Evolutionary conservation across 352 stramenopile species (phyloP).

Genomic region (Globisporangium rhizosaccharum): DNA sequence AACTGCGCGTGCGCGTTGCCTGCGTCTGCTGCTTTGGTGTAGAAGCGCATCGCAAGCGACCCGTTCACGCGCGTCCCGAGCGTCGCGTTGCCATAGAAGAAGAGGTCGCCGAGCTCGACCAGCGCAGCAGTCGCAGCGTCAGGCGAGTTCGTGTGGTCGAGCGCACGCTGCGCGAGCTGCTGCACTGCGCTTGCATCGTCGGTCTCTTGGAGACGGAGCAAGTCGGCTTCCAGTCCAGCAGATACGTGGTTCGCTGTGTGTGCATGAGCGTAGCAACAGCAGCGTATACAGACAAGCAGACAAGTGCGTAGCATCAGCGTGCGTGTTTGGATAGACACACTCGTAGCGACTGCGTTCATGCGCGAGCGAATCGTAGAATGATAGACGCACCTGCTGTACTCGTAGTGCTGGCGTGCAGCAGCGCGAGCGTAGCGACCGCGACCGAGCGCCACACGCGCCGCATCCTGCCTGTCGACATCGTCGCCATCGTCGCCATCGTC

Average conservation of each 20-base stretch:
- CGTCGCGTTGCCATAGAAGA: constrained; percentile 75
- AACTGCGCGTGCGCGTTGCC: constrained; percentile 75
- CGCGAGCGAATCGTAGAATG: no score
- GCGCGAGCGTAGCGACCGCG: neutral
- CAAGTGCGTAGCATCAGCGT: neutral
- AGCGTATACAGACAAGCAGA: neutral
- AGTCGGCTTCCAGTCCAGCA: neutral
- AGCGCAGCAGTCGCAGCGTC: constrained; percentile 38
- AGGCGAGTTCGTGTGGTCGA: constrained; percentile 23
- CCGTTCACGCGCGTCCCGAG: constrained; percentile 56
- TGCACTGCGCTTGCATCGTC: constrained; percentile 11
- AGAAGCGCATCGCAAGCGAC: constrained; percentile 66
- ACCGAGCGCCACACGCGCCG: neutral
- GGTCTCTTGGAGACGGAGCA: neutral
- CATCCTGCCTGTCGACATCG: neutral
- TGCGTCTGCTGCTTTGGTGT: constrained; percentile 45
- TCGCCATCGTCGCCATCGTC: neutral
- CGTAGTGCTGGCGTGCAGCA: neutral
- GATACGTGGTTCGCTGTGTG: neutral
- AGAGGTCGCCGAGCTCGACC: constrained; percentile 65
- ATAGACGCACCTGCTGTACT: no score
- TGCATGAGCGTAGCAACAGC: no score
- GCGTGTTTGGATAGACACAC: no score
- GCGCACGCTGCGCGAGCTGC: constrained; percentile 40
- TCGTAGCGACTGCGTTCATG: no score